Percentiles rank a stretch among this genome's conserved stretches.
These are phyloP conservation scores for Metschnikowia reukaufii DNA, from an alignment of 805 yeast species.

Conservation along the genomic window DNA sequence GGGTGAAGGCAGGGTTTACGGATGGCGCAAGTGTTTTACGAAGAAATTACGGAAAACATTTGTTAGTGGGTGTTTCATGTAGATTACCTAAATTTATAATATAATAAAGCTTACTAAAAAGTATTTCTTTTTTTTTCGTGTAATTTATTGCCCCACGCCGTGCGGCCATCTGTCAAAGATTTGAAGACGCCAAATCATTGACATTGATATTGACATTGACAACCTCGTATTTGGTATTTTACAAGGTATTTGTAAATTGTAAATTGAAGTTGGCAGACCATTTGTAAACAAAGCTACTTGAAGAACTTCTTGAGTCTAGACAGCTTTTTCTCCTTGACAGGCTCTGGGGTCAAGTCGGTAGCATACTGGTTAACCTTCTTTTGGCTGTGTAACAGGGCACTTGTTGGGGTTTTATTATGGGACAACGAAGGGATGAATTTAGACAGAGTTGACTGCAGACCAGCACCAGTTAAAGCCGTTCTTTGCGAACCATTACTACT, in stretches of 20 bases:
- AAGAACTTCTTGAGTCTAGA: conserved; percentile 21
- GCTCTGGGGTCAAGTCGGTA: conserved; percentile 14
- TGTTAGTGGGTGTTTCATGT: no score
- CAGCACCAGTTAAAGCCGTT: not conserved
- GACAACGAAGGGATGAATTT: conserved; percentile 11
- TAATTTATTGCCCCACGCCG: not conserved
- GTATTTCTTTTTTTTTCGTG: no score
- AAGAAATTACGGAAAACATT: no score
- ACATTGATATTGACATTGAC: no score
- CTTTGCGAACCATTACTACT: conserved; percentile 1
- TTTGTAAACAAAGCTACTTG: conserved; percentile 12
- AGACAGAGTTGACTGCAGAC: not conserved
- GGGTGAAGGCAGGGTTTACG: no score
- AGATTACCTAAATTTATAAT: no score
- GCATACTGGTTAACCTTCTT: conserved; percentile 15
- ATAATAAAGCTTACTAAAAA: no score
- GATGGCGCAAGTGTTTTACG: no score
- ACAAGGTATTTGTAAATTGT: no score
- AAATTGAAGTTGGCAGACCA: no score
- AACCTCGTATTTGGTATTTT: no score
- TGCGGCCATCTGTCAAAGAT: not conserved
- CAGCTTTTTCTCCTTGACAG: conserved; percentile 19
- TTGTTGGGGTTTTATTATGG: conserved; percentile 4
- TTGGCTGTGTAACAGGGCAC: conserved; percentile 15
- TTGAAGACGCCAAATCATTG: no score